A percentile compares a stretch with the other conserved stretches of the same genome.
These are phyloP conservation scores for Typha latifolia DNA, from an alignment of 176 grass and related monocot species.

Conservation along the genomic window DNA sequence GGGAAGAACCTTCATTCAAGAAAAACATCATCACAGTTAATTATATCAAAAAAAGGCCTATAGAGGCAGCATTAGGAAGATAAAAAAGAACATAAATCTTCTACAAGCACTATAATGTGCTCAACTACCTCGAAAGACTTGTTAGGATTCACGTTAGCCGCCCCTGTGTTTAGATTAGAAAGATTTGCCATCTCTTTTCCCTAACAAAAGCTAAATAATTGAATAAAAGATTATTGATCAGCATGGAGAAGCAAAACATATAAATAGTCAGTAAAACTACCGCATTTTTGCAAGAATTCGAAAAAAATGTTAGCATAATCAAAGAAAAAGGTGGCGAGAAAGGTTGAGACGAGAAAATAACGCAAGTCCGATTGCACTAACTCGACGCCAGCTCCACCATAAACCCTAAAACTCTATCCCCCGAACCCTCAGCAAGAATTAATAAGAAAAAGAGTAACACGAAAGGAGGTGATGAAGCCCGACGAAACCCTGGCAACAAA, in stretches of 20 bases:
- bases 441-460: background rate
- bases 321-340: background rate
- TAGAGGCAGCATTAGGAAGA: background rate
- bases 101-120: background rate
- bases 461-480: background rate
- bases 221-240: background rate
- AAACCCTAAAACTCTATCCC: background rate
- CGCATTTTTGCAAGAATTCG: background rate
- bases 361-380: background rate
- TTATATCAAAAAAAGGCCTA: background rate
- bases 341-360: background rate
- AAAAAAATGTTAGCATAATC: background rate
- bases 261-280: background rate
- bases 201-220: background rate
- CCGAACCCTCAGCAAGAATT: background rate
- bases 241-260: background rate
- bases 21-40: conserved; percentile 3
- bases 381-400: background rate
- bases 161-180: conserved; percentile 16
- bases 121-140: conserved; percentile 47
- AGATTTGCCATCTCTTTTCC: conserved; percentile 37
- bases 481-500: background rate
- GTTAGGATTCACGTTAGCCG: conserved; percentile 37
- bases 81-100: no score
- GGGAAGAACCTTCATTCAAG: conserved; percentile 35